A percentile compares a stretch with the other conserved stretches of the same genome.
These are phyloP conservation scores for Lodderomyces pseudojiufengensis DNA, from an alignment of 1,139 yeast species.

Conservation along the genomic window DNA sequence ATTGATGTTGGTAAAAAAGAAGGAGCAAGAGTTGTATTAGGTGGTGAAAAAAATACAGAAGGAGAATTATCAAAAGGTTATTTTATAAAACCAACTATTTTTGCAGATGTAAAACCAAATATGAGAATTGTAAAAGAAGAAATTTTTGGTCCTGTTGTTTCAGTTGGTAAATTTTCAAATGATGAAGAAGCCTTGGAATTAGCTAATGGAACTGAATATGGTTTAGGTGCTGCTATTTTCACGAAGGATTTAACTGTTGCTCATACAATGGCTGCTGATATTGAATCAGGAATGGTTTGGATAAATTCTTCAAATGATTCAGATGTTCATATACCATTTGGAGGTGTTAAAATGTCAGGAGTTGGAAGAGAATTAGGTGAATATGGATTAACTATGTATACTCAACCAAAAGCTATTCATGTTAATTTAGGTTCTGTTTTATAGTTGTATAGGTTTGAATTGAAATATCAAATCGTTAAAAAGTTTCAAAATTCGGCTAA, in stretches of 20 bases:
- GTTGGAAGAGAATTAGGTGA: slow-evolving; percentile 87
- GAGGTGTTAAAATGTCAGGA: slow-evolving; percentile 76
- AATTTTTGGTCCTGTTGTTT: slow-evolving; percentile 59
- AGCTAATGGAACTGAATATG: slow-evolving; percentile 53
- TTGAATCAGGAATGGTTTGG: slow-evolving; percentile 56
- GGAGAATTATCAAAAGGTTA: slow-evolving; percentile 42
- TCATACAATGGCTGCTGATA: slow-evolving; percentile 41
- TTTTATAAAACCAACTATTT: slow-evolving; percentile 52
- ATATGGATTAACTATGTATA: slow-evolving; percentile 71
- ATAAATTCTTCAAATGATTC: slow-evolving; percentile 73
- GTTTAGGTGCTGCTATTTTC: slow-evolving; percentile 75
- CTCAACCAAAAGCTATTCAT: slow-evolving; percentile 78
- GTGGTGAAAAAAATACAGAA: slow-evolving; percentile 41
- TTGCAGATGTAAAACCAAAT: slow-evolving; percentile 49
- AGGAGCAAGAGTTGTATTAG: slow-evolving; percentile 50
- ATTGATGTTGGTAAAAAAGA: slow-evolving; percentile 52
- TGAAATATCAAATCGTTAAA: too few species aligned
- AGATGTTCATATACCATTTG: slow-evolving; percentile 75
- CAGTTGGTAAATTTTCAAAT: slow-evolving; percentile 47
- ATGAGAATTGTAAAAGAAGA: slow-evolving; percentile 57
- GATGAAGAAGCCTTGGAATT: slow-evolving; percentile 51
- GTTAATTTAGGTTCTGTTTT: slow-evolving; percentile 47
- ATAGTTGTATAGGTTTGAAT: too few species aligned
- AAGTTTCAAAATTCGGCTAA: too few species aligned
- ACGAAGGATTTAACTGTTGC: slow-evolving; percentile 52